phyloP scores from a whole-genome alignment of 2,329 filamentous ascomycete species.

The Aspergillus fumigatiaffinis region DNA sequence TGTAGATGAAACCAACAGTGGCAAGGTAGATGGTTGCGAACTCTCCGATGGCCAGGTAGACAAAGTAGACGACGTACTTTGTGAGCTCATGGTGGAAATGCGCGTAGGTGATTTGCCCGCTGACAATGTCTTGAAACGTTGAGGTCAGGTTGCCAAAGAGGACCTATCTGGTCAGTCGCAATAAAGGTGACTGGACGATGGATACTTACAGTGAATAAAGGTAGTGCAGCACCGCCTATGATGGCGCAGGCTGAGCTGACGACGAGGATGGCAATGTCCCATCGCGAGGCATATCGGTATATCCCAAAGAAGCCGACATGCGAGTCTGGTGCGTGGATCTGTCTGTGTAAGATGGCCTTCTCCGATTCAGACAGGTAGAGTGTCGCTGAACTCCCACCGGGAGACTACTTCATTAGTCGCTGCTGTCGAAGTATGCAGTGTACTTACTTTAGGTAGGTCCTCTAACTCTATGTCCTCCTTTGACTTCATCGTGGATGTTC shows the following conservation, averaged over 20 bases:
- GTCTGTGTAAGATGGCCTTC: conserved; percentile 59
- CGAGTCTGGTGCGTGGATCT: conserved; percentile 60
- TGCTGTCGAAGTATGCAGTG: background rate
- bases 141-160: conserved; percentile 72
- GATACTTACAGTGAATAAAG: conserved; percentile 64
- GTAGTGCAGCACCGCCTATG: conserved; percentile 67
- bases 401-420: conserved; percentile 22
- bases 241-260: conserved; percentile 60
- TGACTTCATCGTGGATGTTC: conserved; percentile 3
- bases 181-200: no score
- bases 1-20: conserved; percentile 84
- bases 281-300: conserved; percentile 63
- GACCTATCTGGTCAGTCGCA: conserved; percentile 28
- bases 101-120: conserved; percentile 42
- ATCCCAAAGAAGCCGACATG: conserved; percentile 59
- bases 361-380: conserved; percentile 43
- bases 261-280: conserved; percentile 58
- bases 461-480: conserved; percentile 3
- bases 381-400: background rate
- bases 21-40: conserved; percentile 70
- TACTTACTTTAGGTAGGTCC: background rate
- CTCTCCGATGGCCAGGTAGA: conserved; percentile 75
- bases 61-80: conserved; percentile 69
- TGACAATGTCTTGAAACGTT: conserved; percentile 64
- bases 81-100: conserved; percentile 58